These are phyloP conservation scores for Colletotrichum theobromicola DNA, from an alignment of 2,329 filamentous ascomycete species.

Conservation along the genomic window DNA sequence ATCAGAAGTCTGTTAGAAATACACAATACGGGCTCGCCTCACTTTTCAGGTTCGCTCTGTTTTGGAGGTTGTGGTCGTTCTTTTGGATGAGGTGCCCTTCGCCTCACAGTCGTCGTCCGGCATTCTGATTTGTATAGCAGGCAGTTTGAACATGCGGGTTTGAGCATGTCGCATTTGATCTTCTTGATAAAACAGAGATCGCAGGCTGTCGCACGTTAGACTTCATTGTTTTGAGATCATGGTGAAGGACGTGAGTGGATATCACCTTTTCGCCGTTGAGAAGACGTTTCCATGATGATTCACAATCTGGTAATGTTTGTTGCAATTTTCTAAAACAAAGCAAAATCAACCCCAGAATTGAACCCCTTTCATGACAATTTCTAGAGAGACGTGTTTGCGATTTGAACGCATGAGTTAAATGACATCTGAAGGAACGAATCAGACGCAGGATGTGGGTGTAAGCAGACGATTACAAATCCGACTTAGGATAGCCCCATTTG, in stretches of 20 bases:
- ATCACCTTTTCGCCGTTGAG: conserved; percentile 28
- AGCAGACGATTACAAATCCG: neutral
- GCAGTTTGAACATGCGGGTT: conserved; percentile 49
- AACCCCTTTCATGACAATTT: neutral
- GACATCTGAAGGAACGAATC: neutral
- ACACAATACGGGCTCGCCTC: neutral
- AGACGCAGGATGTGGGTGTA: neutral
- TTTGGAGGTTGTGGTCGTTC: conserved; percentile 14
- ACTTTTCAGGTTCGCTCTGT: neutral
- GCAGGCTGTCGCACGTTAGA: conserved; percentile 34
- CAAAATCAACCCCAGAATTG: neutral
- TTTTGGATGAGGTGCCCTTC: conserved; percentile 24
- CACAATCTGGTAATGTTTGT: neutral
- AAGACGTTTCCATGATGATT: conserved; percentile 30
- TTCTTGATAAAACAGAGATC: conserved; percentile 52
- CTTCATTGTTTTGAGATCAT: neutral
- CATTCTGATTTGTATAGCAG: conserved; percentile 46
- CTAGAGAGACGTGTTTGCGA: neutral
- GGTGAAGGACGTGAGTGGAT: conserved; percentile 4
- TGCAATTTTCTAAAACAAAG: neutral
- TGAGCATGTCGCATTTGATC: conserved; percentile 51
- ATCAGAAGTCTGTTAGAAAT: neutral
- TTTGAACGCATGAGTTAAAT: neutral
- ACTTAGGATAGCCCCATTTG: neutral
- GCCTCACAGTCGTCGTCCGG: conserved; percentile 32